Conservation (phyloP, 495 filamentous ascomycete genomes). For the Neurospora sp. region DNA sequence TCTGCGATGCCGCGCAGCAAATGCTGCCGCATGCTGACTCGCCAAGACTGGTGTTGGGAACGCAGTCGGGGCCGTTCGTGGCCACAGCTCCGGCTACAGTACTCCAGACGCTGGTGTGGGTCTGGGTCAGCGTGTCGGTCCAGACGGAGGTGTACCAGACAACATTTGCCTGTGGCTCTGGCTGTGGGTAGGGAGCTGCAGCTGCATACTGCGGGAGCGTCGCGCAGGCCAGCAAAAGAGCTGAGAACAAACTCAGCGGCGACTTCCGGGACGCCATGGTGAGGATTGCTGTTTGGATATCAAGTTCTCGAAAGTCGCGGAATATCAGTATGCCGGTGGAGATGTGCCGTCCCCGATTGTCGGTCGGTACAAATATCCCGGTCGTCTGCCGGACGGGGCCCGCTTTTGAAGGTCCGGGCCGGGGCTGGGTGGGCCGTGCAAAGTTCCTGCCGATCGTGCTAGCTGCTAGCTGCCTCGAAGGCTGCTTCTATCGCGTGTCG, state of each 20-base stretch:
- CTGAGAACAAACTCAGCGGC: slow-evolving; percentile 11
- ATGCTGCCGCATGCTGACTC: slow-evolving; percentile 59
- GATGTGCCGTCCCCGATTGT: background rate
- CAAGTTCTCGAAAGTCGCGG: background rate
- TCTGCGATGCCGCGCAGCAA: slow-evolving; percentile 66
- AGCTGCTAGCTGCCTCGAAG: background rate
- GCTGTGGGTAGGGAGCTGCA: slow-evolving; percentile 32
- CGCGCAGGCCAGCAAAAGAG: slow-evolving; percentile 18
- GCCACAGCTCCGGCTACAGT: slow-evolving; percentile 29
- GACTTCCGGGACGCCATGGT: slow-evolving; percentile 5
- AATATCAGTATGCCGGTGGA: background rate
- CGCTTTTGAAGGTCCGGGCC: background rate
- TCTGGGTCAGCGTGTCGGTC: slow-evolving; percentile 61
- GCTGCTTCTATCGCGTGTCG: background rate
- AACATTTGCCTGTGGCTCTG: slow-evolving; percentile 28
- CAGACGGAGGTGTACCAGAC: slow-evolving; percentile 46
- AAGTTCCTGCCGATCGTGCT: background rate
- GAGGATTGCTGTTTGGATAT: background rate
- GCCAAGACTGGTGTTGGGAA: slow-evolving; percentile 37
- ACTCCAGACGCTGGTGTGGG: slow-evolving; percentile 58
- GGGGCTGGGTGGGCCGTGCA: background rate
- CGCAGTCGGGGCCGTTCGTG: slow-evolving; percentile 42
- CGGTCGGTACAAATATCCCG: background rate
- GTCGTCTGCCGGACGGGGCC: background rate
- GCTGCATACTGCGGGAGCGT: slow-evolving; percentile 21